Evolutionary conservation across 2,329 filamentous ascomycete species (phyloP).

Genomic region (Mollisiaceae sp.): DNA sequence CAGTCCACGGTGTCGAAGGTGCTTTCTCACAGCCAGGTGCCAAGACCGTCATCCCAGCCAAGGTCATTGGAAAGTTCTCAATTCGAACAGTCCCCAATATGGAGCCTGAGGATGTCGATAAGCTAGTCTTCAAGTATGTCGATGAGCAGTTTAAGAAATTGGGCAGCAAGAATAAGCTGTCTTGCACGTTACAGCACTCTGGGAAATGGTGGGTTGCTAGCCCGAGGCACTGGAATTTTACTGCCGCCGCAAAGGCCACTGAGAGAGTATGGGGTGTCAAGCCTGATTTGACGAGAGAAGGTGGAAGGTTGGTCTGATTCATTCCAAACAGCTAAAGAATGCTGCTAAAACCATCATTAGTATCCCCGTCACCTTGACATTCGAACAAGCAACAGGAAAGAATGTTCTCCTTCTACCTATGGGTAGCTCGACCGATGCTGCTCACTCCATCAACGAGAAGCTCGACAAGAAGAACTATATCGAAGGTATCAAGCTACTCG

Average conservation of each 20-base stretch:
- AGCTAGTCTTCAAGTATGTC: slow-evolving; percentile 81
- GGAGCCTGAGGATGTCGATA: slow-evolving; percentile 89
- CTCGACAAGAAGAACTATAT: slow-evolving; percentile 97
- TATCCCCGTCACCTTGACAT: slow-evolving; percentile 95
- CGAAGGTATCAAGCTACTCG: slow-evolving; percentile 94
- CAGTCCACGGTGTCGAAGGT: slow-evolving; percentile 92
- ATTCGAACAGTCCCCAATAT: slow-evolving; percentile 98
- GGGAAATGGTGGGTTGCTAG: slow-evolving; percentile 99
- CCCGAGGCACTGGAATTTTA: slow-evolving; percentile 99
- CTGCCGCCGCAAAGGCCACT: slow-evolving; percentile 91
- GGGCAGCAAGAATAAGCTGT: slow-evolving; percentile 88
- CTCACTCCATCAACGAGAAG: slow-evolving; percentile 99
- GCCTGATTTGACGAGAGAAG: slow-evolving; percentile 95
- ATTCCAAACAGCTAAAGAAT: neutral
- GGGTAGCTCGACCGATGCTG: slow-evolving; percentile 95
- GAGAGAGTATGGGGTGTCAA: slow-evolving; percentile 92
- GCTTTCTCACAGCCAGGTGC: slow-evolving; percentile 92
- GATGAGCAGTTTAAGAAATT: slow-evolving; percentile 85
- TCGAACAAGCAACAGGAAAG: slow-evolving; percentile 97
- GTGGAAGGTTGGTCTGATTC: slow-evolving; percentile 70
- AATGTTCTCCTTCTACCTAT: slow-evolving; percentile 95
- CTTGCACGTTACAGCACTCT: slow-evolving; percentile 81
- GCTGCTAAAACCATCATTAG: slow-evolving; percentile 50
- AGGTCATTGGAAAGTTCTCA: slow-evolving; percentile 97
- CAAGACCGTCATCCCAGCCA: slow-evolving; percentile 98